Conservation (phyloP, 2,329 filamentous ascomycete species). For the Nectriaceae sp. region DNA sequence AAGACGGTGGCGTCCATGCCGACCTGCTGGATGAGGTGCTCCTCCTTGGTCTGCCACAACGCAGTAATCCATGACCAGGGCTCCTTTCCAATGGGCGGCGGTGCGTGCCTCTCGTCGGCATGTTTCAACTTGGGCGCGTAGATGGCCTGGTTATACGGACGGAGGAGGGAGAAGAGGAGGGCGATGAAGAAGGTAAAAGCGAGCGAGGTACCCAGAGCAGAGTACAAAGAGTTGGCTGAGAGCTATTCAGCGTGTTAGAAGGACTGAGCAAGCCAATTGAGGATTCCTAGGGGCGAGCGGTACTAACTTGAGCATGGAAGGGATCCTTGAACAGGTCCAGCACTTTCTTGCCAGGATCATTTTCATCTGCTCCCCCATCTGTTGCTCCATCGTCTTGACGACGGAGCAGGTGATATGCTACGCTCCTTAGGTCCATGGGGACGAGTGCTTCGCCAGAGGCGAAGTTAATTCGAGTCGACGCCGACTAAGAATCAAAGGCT, state of each 20-base stretch:
- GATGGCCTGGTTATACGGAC: slow-evolving; percentile 87
- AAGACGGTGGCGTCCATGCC: slow-evolving; percentile 93
- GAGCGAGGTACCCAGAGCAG: slow-evolving; percentile 79
- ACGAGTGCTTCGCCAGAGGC: slow-evolving; percentile 25
- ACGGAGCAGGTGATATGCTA: slow-evolving; percentile 10
- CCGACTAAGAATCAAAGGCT: neutral
- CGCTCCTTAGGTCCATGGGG: slow-evolving; percentile 22
- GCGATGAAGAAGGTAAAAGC: slow-evolving; percentile 74
- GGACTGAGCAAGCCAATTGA: slow-evolving; percentile 16
- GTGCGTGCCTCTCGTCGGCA: slow-evolving; percentile 85
- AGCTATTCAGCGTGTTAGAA: slow-evolving; percentile 23
- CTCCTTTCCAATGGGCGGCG: slow-evolving; percentile 83
- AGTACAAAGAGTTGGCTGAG: slow-evolving; percentile 61
- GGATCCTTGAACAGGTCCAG: slow-evolving; percentile 52
- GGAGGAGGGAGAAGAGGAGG: slow-evolving; percentile 81
- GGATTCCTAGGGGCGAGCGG: too few species aligned
- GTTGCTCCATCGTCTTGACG: slow-evolving; percentile 10
- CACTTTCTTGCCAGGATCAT: slow-evolving; percentile 44
- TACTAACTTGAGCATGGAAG: too few species aligned
- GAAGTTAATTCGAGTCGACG: slow-evolving; percentile 18
- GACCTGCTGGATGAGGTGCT: slow-evolving; percentile 75
- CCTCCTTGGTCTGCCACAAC: slow-evolving; percentile 75
- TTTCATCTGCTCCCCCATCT: slow-evolving; percentile 4
- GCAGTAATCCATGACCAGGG: slow-evolving; percentile 85
- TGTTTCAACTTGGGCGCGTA: slow-evolving; percentile 95